Evolutionary conservation across 2,329 filamentous ascomycete species (phyloP).

Genomic region (Apiospora rasikravindrae): DNA sequence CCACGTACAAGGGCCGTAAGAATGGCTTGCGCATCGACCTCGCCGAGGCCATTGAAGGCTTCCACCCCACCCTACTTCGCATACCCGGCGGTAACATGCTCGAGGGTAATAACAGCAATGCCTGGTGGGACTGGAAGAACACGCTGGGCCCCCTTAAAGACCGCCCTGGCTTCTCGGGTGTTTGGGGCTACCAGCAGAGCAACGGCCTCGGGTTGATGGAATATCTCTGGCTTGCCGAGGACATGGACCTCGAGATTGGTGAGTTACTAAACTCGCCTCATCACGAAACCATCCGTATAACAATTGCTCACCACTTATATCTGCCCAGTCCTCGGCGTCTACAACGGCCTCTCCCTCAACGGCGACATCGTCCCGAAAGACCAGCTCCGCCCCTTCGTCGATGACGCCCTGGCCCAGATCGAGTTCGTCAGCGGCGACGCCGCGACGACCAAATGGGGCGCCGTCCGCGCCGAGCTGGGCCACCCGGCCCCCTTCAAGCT

Average conservation of each 20-base stretch:
- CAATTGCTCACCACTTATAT: neutral
- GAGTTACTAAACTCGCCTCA: too few species aligned
- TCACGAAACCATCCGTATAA: too few species aligned
- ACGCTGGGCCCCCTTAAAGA: conserved; percentile 59
- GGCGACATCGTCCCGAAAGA: conserved; percentile 55
- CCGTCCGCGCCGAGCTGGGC: conserved; percentile 62
- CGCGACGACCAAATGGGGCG: conserved; percentile 60
- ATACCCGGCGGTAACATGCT: conserved; percentile 71
- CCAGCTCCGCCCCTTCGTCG: conserved; percentile 60
- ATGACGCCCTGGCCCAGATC: conserved; percentile 66
- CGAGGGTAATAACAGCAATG: conserved; percentile 49
- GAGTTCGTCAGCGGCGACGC: conserved; percentile 65
- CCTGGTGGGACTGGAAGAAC: conserved; percentile 58
- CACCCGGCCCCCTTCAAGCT: conserved; percentile 66
- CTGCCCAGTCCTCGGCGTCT: conserved; percentile 58
- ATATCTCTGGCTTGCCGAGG: conserved; percentile 65
- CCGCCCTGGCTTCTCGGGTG: conserved; percentile 59
- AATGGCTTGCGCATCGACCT: conserved; percentile 65
- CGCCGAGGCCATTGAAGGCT: conserved; percentile 54
- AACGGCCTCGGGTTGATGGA: conserved; percentile 67
- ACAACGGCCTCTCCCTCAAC: conserved; percentile 60
- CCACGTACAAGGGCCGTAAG: conserved; percentile 60
- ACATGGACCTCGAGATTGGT: conserved; percentile 62
- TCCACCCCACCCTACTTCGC: conserved; percentile 64
- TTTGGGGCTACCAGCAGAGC: conserved; percentile 67